Base-by-base conservation (phyloP, 768 basidiomycete species). In the Multifurca ochricompacta region DNA sequence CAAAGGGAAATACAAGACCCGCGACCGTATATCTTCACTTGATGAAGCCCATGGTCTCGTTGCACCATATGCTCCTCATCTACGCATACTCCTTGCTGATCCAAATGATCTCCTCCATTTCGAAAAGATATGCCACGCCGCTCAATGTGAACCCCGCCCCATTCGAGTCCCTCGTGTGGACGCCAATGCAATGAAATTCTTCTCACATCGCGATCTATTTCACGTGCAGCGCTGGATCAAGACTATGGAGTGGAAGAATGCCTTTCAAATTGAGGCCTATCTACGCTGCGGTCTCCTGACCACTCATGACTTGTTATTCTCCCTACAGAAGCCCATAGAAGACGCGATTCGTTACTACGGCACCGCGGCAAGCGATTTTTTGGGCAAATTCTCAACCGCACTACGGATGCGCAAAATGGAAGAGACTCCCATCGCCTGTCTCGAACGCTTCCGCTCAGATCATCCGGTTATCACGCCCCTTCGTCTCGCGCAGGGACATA, bases 241-340 rank as follows among this genome's bases (percentile, higher is more conserved):
- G 28, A 67, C 65, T 3, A 73, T 83, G 42, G 71, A 76, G 13
- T 91, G 85, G 85, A 67, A 71, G 4, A 74, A 88, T 30, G 84
- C 82, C 0, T 92, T 90, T 64, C 90, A 92, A 66, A 69, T 90
- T 27, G 87, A 87, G 65, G 77, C 80, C 0, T 70, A 89, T 10
- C 65, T 91, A 5, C 79, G 72, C 21, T 86, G 84, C 55, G 77
- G 78, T 0, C 67, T 79, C 18, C 71, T 91, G 19, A 79, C 81
- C 54, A 81, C 86, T 0, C 67, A 68, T 7, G 84, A 88, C 31
- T 40, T 91, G 1, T 63, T 68, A 6, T 46, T 68, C 4, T 62
- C 67, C 5, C 68, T 88, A 35, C 66, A 74, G 16, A 71, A 73
- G 1, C 65, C 63, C 4, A 70, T 88, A 37, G 68, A 72, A 21